These are phyloP conservation scores for Penicillium sp. DNA, from an alignment of 2,329 filamentous ascomycete genomes.

Conservation along the genomic window DNA sequence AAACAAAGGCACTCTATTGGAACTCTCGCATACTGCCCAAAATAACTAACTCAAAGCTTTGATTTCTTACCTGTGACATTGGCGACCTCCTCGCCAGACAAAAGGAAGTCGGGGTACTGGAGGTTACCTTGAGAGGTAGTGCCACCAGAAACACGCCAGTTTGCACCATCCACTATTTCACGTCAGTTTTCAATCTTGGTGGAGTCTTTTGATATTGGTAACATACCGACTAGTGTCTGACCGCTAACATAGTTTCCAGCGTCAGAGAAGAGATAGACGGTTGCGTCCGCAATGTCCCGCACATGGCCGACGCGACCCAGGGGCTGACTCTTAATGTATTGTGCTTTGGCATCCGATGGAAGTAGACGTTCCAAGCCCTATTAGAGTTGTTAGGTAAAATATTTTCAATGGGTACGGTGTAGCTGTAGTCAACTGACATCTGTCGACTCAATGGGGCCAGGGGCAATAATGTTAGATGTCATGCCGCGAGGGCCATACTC, in stretches of 20 bases:
- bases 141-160: slow-evolving; percentile 40
- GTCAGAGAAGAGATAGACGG: slow-evolving; percentile 83
- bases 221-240: slow-evolving; percentile 66
- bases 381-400: not conserved
- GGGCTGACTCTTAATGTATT: slow-evolving; percentile 59
- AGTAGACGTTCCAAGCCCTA: slow-evolving; percentile 65
- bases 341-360: slow-evolving; percentile 53
- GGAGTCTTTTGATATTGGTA: not conserved
- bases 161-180: slow-evolving; percentile 41
- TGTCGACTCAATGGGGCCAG: slow-evolving; percentile 81
- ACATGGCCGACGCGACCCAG: slow-evolving; percentile 74
- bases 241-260: slow-evolving; percentile 85
- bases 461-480: slow-evolving; percentile 84
- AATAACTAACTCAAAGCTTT: slow-evolving; percentile 37
- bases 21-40: not conserved
- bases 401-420: not conserved
- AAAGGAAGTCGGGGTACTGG: slow-evolving; percentile 60
- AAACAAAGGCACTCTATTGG: not conserved
- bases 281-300: slow-evolving; percentile 89
- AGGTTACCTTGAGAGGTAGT: slow-evolving; percentile 38
- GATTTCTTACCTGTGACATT: slow-evolving; percentile 59
- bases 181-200: not conserved
- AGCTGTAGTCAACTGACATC: slow-evolving; percentile 50
- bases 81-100: slow-evolving; percentile 54
- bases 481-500: slow-evolving; percentile 88